Evolutionary conservation across 805 yeast genomes (phyloP).

Genomic region (Pichia manshurica): DNA sequence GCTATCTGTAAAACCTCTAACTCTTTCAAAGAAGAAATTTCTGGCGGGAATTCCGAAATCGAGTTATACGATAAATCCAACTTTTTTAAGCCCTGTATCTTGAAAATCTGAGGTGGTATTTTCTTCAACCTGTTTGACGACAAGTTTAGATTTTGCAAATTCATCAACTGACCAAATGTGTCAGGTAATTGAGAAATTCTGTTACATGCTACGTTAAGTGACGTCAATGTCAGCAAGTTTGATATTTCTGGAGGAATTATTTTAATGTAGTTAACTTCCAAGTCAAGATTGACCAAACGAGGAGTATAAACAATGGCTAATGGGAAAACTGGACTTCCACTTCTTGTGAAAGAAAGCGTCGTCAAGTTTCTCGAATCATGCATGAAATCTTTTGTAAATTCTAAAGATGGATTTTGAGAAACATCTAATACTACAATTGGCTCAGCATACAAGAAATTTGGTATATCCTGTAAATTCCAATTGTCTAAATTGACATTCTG

Average conservation of each 20-base stretch:
- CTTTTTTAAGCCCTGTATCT: conserved; percentile 51
- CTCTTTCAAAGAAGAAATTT: conserved; percentile 52
- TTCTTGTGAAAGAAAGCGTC: conserved; percentile 61
- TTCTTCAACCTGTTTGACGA: conserved; percentile 67
- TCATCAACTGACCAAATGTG: conserved; percentile 49
- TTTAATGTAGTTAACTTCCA: conserved; percentile 74
- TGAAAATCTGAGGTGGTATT: conserved; percentile 62
- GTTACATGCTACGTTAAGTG: conserved; percentile 68
- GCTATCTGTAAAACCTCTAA: conserved; percentile 68
- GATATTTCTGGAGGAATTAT: conserved; percentile 54
- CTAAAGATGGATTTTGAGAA: conserved; percentile 80
- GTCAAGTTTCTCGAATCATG: conserved; percentile 70
- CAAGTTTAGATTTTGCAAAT: conserved; percentile 58
- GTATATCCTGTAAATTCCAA: conserved; percentile 75
- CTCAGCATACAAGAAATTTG: conserved; percentile 73
- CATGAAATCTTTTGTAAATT: conserved; percentile 77
- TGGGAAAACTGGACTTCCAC: conserved; percentile 73
- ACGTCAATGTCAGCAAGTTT: conserved; percentile 47
- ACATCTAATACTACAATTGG: conserved; percentile 80
- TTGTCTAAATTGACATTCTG: conserved; percentile 68
- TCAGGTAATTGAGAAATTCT: conserved; percentile 59
- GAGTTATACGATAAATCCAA: conserved; percentile 81
- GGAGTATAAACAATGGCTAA: conserved; percentile 63
- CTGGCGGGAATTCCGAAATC: conserved; percentile 53
- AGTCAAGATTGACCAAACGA: conserved; percentile 57